These are phyloP conservation scores for Aspergillus diversus DNA, from an alignment of 495 filamentous ascomycete species.

Conservation along the genomic window DNA sequence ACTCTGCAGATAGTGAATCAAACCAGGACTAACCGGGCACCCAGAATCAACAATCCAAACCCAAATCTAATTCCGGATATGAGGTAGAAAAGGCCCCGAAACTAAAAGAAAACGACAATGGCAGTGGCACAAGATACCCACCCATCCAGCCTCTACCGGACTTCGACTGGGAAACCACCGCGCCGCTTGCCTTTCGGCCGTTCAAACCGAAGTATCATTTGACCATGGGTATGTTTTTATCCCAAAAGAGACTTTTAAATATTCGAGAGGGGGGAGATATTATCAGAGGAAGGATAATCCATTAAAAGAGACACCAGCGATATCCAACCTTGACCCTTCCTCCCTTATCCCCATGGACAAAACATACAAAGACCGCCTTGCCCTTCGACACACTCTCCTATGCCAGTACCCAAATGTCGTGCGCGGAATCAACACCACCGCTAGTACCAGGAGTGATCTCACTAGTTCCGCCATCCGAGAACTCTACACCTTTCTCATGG, in stretches of 20 bases:
- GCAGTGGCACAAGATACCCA: conserved; percentile 22
- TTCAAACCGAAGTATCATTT: conserved; percentile 75
- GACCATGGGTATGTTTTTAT: conserved; percentile 63
- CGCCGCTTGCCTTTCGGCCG: conserved; percentile 64
- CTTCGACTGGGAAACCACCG: conserved; percentile 64
- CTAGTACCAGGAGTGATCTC: conserved; percentile 24
- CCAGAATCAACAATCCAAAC: not conserved
- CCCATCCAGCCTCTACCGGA: conserved; percentile 55
- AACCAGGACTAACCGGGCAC: not conserved
- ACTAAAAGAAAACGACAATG: conserved; percentile 6
- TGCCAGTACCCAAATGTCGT: conserved; percentile 45
- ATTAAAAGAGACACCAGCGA: conserved; percentile 31
- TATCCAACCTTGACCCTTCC: conserved; percentile 53
- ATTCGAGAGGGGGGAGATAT: too few species aligned
- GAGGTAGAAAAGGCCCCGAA: not conserved
- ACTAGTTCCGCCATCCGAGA: conserved; percentile 57
- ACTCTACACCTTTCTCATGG: conserved; percentile 64
- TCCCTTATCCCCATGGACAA: conserved; percentile 66
- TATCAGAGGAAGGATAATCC: not conserved
- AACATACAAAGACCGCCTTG: conserved; percentile 60
- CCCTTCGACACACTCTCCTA: conserved; percentile 52
- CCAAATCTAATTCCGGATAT: not conserved
- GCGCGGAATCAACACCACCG: conserved; percentile 38
- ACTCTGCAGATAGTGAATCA: not conserved
- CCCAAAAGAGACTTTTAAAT: too few species aligned